Base-by-base conservation (phyloP, 139 green algal species). In the Chloropicon primus region DNA sequence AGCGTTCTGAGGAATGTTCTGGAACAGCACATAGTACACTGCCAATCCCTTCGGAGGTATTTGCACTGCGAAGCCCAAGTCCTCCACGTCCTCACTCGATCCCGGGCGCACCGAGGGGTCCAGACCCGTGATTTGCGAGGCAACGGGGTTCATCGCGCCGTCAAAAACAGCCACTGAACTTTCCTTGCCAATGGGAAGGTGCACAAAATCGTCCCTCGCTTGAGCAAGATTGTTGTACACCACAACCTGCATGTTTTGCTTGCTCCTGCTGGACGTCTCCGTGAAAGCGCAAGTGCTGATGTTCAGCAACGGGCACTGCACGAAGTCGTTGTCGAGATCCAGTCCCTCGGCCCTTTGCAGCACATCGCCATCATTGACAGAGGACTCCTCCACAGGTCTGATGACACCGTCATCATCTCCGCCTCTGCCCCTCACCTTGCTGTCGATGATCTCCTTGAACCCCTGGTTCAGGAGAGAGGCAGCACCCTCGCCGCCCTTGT, bases 171-270 rank as follows among this genome's bases (percentile, higher is more conserved):
- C 41, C 10, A 17, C 10, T 62, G 41, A 62, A 17, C 10, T n/a
- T 17, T 5, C 17, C 41, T 17, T 62, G 27, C 73, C 72, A 1
- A 94, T 53, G 0, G 91, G 91, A 41, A 96, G 77, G 17, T 87
- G 78, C 24, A 97, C 71, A 24, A 80, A 24, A 28, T 87, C 80
- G 24, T 80, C 17, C 0, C 91, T 84, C 0, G 72, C 25, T 90
- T 86, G 94, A 2, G 77, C 87, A 41, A 94, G 78, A 0, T 89
- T 79, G 78, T 97, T 97, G 87, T 96, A 97, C 2, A 85, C 74
- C 22, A 86, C 83, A 0, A 95, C 87, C 25, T 86, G 54, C 26
- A 96, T 72, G 53, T 54, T 71, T 24, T 78, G 22, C 1, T 77
- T 77, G 21, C 26, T 24, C n/a, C 24, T 25, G 23, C 78, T 84